phyloP scores from a whole-genome alignment of 75 land plant genomes.

The Cunninghamia lanceolata region DNA sequence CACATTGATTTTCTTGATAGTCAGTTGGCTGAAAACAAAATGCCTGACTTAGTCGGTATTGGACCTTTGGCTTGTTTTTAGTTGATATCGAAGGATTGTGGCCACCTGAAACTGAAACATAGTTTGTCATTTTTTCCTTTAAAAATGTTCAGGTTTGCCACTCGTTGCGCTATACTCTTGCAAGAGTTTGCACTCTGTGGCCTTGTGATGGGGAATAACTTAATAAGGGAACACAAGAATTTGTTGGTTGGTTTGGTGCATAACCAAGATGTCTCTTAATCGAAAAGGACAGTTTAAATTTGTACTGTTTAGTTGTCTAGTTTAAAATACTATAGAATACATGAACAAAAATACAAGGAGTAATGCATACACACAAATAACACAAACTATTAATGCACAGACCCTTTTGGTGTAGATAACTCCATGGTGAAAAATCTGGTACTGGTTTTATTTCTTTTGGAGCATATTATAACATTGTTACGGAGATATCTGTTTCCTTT shows the following conservation, averaged over 20 bases:
- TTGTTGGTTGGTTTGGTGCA: neutral
- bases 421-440: too few species aligned
- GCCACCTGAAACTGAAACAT: neutral
- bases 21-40: neutral
- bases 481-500: too few species aligned
- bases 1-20: neutral
- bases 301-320: neutral
- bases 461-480: too few species aligned
- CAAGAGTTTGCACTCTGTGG: neutral
- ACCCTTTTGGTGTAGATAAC: too few species aligned
- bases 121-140: neutral
- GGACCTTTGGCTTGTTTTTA: neutral
- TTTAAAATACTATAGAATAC: too few species aligned
- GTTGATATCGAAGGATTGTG: neutral
- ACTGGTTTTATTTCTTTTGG: too few species aligned
- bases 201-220: neutral
- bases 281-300: neutral
- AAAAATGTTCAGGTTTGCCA: neutral
- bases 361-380: too few species aligned
- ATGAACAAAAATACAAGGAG: too few species aligned
- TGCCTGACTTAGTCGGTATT: neutral
- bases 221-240: neutral
- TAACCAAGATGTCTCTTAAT: neutral
- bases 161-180: too few species aligned
- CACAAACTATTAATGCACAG: too few species aligned